Evolutionary conservation across 176 grass and related monocot species (phyloP).

Genomic region (Eremochloa ophiuroides): DNA sequence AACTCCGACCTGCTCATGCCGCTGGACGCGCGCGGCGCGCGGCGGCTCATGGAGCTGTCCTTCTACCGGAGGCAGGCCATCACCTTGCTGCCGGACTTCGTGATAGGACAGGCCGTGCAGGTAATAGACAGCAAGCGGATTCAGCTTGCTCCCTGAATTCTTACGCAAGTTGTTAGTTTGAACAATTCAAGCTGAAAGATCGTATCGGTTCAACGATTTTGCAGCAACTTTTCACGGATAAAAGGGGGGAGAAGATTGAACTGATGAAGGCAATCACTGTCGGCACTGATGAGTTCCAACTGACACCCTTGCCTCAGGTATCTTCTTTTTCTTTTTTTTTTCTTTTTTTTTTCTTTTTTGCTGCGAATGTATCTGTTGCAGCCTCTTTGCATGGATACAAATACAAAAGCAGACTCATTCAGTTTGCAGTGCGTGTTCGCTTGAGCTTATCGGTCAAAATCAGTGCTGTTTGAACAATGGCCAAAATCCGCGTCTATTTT

Average conservation of each 20-base stretch:
- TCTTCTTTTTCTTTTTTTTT: too few species aligned
- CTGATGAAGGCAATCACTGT: slow-evolving; percentile 54
- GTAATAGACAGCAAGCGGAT: slow-evolving; percentile 6
- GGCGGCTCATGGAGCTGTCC: slow-evolving; percentile 33
- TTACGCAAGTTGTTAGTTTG: background rate
- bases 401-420: background rate
- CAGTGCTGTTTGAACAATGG: too few species aligned
- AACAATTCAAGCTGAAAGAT: background rate
- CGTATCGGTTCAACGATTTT: background rate
- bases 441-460: too few species aligned
- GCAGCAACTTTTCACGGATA: slow-evolving; percentile 54
- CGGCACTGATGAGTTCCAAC: slow-evolving; percentile 52
- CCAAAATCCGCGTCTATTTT: too few species aligned
- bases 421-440: too few species aligned
- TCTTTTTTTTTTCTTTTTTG: too few species aligned
- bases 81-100: slow-evolving; percentile 57
- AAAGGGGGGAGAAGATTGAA: slow-evolving; percentile 63
- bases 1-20: slow-evolving; percentile 58
- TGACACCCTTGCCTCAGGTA: slow-evolving; percentile 67
- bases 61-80: slow-evolving; percentile 37
- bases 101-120: slow-evolving; percentile 40
- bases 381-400: background rate
- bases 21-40: slow-evolving; percentile 16
- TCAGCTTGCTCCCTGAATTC: background rate
- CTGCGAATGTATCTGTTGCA: too few species aligned